These are phyloP conservation scores for Populus hybrid DNA, from an alignment of 441 rosid genomes.

Conservation along the genomic window DNA sequence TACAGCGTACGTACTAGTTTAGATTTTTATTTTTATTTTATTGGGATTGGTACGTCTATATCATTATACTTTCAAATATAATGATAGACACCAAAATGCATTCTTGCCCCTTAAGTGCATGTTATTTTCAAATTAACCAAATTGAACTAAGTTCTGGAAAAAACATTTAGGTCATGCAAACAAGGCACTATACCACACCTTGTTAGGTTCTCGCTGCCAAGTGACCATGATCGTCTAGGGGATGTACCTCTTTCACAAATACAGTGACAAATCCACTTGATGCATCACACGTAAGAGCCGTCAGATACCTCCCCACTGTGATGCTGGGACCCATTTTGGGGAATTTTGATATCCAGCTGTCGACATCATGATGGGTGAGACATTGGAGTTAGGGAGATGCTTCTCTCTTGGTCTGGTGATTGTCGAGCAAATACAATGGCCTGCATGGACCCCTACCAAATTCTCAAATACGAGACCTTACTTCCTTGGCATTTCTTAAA, in stretches of 20 bases:
- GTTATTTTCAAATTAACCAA: not conserved
- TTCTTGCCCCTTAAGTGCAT: too few relatives aligned
- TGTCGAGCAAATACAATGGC: slow-evolving; percentile 7
- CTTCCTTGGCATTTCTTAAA: slow-evolving; percentile 16
- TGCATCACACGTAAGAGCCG: slow-evolving; percentile 6
- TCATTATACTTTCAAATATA: too few relatives aligned
- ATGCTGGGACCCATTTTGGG: not conserved
- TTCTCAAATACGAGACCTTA: slow-evolving; percentile 6
- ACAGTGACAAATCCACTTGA: slow-evolving; percentile 2
- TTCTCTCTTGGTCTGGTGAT: slow-evolving; percentile 22
- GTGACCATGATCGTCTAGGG: not conserved
- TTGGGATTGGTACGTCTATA: too few relatives aligned
- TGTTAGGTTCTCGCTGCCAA: not conserved
- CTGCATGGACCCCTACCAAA: slow-evolving; percentile 17
- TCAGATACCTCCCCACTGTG: not conserved
- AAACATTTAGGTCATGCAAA: not conserved
- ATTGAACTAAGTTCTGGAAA: too few relatives aligned
- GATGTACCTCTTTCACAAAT: not conserved
- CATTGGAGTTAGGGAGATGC: slow-evolving; percentile 9
- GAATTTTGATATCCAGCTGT: slow-evolving; percentile 15
- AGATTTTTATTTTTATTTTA: too few relatives aligned
- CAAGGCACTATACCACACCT: not conserved
- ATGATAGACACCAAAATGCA: too few relatives aligned
- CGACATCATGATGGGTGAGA: slow-evolving; percentile 14
- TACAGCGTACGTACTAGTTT: too few relatives aligned